These are phyloP conservation scores for Coemansia sp. DNA, from an alignment of 192 early-diverging fungal species.

Conservation along the genomic window DNA sequence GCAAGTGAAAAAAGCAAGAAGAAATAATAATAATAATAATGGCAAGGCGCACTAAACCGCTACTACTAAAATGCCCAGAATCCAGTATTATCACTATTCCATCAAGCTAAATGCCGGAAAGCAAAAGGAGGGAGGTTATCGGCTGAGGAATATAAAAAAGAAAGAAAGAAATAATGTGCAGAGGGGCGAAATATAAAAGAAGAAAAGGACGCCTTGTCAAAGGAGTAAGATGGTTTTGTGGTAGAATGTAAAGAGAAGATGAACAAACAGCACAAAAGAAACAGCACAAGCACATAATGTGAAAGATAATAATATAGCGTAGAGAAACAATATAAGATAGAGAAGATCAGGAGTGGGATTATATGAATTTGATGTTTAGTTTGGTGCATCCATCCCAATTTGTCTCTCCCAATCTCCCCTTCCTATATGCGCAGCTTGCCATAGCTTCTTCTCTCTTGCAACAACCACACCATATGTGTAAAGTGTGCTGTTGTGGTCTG, in stretches of 20 bases:
- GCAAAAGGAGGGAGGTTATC: neutral
- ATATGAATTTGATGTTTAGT: no score
- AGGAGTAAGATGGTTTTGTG: no score
- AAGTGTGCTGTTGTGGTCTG: neutral
- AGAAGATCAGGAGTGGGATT: no score
- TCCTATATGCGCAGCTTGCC: no score
- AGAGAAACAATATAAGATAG: neutral
- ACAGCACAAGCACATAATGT: neutral
- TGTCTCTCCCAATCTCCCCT: no score
- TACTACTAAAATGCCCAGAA: no score
- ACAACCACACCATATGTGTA: no score
- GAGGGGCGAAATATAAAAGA: neutral
- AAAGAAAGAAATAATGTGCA: slow-evolving; percentile 10
- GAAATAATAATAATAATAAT: neutral
- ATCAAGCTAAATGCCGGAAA: slow-evolving; percentile 1
- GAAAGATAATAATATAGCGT: no score
- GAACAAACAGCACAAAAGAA: neutral
- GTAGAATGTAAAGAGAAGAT: neutral
- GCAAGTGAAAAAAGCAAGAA: neutral
- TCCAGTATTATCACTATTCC: neutral
- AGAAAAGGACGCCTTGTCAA: neutral
- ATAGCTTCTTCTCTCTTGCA: no score
- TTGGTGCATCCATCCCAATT: no score
- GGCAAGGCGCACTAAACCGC: no score
- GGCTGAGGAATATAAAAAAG: neutral